phyloP scores from a whole-genome alignment of 202 grass and related monocot species.

The Brachypodium distachyon region DNA sequence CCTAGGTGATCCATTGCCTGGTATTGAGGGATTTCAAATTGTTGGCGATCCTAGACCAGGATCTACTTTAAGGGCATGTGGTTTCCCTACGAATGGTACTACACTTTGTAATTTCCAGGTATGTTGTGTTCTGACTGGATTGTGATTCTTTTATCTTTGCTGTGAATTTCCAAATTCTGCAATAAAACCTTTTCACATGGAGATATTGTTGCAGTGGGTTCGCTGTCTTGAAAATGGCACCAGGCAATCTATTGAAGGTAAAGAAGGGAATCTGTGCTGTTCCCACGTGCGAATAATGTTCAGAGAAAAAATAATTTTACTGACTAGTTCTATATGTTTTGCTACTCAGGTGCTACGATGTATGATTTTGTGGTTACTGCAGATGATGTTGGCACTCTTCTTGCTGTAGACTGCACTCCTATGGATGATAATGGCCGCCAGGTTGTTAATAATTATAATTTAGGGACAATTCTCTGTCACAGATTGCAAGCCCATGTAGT shows the following conservation, averaged over 20 bases:
- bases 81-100: slow-evolving; percentile 83
- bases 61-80: slow-evolving; percentile 57
- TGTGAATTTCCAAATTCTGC: background rate
- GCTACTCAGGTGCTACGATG: slow-evolving; percentile 69
- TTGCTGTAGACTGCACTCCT: slow-evolving; percentile 88
- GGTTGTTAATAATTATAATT: slow-evolving; percentile 32
- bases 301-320: background rate
- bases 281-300: slow-evolving; percentile 23
- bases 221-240: slow-evolving; percentile 74
- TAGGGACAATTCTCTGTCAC: background rate
- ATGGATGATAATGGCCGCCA: slow-evolving; percentile 92
- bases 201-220: slow-evolving; percentile 63
- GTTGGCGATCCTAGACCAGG: slow-evolving; percentile 63
- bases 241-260: slow-evolving; percentile 84
- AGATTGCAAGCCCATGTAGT: background rate
- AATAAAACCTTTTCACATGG: slow-evolving; percentile 7
- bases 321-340: slow-evolving; percentile 11
- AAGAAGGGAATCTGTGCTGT: background rate
- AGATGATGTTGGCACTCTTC: slow-evolving; percentile 86
- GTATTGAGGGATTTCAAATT: slow-evolving; percentile 93
- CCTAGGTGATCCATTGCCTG: slow-evolving; percentile 57
- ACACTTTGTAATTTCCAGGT: slow-evolving; percentile 99
- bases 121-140: slow-evolving; percentile 13
- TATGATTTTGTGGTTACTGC: slow-evolving; percentile 84
- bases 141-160: slow-evolving; percentile 18